These are phyloP conservation scores for Vitis rotundifolia DNA, from an alignment of 164 flowering plant species.

Conservation along the genomic window DNA sequence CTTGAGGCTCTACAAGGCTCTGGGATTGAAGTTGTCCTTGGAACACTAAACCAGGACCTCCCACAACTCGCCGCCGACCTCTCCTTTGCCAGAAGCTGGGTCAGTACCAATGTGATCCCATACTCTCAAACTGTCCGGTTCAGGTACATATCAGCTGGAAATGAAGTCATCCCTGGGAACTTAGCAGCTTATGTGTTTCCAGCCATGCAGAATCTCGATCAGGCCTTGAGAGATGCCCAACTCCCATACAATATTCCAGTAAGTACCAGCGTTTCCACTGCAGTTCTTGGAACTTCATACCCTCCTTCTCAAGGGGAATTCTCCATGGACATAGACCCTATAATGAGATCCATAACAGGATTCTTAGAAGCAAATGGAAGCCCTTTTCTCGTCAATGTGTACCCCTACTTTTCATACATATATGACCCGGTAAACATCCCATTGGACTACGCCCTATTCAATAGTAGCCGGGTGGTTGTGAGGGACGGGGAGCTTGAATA, in stretches of 20 bases:
- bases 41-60: not conserved
- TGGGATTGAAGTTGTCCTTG: slow-evolving; percentile 1
- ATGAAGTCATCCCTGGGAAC: slow-evolving; percentile 17
- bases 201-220: slow-evolving; percentile 9
- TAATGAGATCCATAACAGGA: not conserved
- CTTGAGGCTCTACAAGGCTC: slow-evolving; percentile 1
- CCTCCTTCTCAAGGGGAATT: slow-evolving; percentile 17
- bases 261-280: not conserved
- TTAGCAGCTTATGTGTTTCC: not conserved
- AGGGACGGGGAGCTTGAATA: slow-evolving; percentile 13
- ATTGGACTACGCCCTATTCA: slow-evolving; percentile 15
- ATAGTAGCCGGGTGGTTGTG: not conserved
- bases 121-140: not conserved
- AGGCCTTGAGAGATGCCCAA: not conserved
- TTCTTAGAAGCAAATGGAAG: not conserved
- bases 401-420: slow-evolving; percentile 23
- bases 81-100: slow-evolving; percentile 1
- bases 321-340: not conserved
- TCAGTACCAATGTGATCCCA: slow-evolving; percentile 6
- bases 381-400: slow-evolving; percentile 18
- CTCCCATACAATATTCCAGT: not conserved
- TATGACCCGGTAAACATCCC: slow-evolving; percentile 1
- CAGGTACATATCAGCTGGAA: slow-evolving; percentile 12
- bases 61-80: not conserved
- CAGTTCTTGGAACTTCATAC: slow-evolving; percentile 2